Evolutionary conservation across 805 yeast genomes (phyloP), one percentile per base, ranked within the genome.

Genomic region (Lipomyces starkeyi): DNA sequence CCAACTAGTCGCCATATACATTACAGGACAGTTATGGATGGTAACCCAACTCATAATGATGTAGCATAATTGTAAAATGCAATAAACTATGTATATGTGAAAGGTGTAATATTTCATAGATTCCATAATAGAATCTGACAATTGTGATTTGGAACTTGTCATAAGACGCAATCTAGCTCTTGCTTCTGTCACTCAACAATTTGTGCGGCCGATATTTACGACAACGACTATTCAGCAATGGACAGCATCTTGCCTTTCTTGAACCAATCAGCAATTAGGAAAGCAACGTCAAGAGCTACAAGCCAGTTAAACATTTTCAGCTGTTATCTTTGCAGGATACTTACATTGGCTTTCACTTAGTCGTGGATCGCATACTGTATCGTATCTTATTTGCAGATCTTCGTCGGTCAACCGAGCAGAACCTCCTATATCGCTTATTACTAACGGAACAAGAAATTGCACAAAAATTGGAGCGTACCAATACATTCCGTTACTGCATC

Each of bases 401-500:
- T 79, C 81, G 58, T 80, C 80, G 49, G 72, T 79, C 32, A 80
- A 72, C 52, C 72, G 72, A 66, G 78, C 79, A 22, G 82, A 78
- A 7, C 83, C 83, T 27, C 71, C 71, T 62, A n/a, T 8, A 14
- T 17, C 43, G 7, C 6, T 37, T n/a, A n/a, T 54, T 29, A 49
- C n/a, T 7, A 13, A 27, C 29, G 20, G 6, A 25, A 6, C 13
- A 14, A 32, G 14, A 20, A 40, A 20, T 25, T 3, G 43, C 29
- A 34, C 25, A 2, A 61, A 17, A 61, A 17, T 20, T 9, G 20
- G 20, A 17, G 22, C 61, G 6, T 53, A 66, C 83, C 83, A 65
- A 81, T 78, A 66, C 83, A 81, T 72, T 81, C 83, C 3, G 83
- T 81, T 27, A 81, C 83, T 6, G 80, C 77, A 59, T 81, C 83